Conservation (phyloP, 2,329 filamentous ascomycete species). For the Penicillium sp. region DNA sequence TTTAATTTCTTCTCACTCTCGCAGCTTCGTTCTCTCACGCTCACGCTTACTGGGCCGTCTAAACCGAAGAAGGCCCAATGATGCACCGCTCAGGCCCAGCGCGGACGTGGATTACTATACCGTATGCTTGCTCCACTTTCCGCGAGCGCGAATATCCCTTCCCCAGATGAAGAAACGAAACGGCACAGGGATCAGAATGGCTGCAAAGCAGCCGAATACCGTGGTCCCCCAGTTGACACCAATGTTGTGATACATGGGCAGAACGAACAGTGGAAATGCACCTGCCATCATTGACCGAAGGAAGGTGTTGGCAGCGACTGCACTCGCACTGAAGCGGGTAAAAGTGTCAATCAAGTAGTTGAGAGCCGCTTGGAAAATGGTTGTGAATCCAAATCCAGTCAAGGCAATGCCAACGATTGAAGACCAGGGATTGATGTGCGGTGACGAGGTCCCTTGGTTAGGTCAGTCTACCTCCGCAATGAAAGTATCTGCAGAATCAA, state of each 20-base stretch:
- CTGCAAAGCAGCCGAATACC: conserved; percentile 61
- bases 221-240: conserved; percentile 67
- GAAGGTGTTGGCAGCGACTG: conserved; percentile 54
- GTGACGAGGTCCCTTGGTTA: background rate
- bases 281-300: conserved; percentile 51
- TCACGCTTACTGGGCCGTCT: conserved; percentile 49
- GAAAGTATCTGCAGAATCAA: background rate
- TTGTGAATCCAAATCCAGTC: conserved; percentile 74
- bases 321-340: conserved; percentile 45
- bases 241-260: conserved; percentile 64
- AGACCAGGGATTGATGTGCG: background rate
- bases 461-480: background rate
- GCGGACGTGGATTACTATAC: conserved; percentile 26
- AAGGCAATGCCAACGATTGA: conserved; percentile 36
- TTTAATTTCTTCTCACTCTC: background rate
- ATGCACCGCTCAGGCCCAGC: conserved; percentile 36
- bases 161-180: conserved; percentile 49
- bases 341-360: conserved; percentile 76
- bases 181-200: conserved; percentile 51
- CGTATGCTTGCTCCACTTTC: conserved; percentile 4
- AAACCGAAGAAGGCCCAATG: conserved; percentile 35
- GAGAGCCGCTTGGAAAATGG: conserved; percentile 76
- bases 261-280: conserved; percentile 53
- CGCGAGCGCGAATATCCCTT: background rate
- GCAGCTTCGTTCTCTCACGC: conserved; percentile 50